These are phyloP conservation scores for Jatropha podagrica DNA, from an alignment of 441 rosid genomes.

Conservation along the genomic window DNA sequence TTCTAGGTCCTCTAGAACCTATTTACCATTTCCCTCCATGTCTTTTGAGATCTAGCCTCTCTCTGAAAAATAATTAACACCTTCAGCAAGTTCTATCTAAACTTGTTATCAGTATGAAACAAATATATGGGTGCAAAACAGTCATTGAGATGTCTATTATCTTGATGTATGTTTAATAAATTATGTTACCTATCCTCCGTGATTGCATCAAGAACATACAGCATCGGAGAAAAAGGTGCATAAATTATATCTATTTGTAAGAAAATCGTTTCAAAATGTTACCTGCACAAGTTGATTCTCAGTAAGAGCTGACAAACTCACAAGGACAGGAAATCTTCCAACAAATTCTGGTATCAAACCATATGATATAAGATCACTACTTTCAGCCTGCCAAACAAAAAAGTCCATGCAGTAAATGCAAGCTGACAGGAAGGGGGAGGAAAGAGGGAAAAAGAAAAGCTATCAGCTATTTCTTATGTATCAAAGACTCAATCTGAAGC, in stretches of 20 bases:
- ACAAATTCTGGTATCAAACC: constrained; percentile 99
- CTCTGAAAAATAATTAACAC: not conserved
- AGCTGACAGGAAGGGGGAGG: constrained; percentile 4
- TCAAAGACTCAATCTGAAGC: constrained; percentile 10
- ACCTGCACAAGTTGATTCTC: constrained; percentile 98
- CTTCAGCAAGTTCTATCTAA: not conserved
- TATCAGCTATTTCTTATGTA: constrained; percentile 13
- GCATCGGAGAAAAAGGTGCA: not conserved
- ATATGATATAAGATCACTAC: constrained; percentile 91
- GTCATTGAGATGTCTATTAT: not conserved
- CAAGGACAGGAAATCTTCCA: constrained; percentile 96
- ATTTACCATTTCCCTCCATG: not conserved
- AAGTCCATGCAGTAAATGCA: constrained; percentile 13
- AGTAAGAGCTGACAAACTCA: constrained; percentile 87
- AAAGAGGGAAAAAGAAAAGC: constrained; percentile 3
- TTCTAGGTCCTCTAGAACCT: not conserved
- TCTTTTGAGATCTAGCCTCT: not conserved
- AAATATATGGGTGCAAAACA: not conserved
- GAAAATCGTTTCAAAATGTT: constrained; percentile 16
- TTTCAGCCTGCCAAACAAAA: constrained; percentile 72
- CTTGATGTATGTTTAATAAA: not conserved
- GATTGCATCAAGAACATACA: constrained; percentile 5
- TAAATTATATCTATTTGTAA: not conserved
- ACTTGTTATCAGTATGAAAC: not conserved
- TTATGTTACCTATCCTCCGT: not conserved